phyloP scores from a whole-genome alignment of 2,329 filamentous ascomycete genomes.

The Epichloe sp. region DNA sequence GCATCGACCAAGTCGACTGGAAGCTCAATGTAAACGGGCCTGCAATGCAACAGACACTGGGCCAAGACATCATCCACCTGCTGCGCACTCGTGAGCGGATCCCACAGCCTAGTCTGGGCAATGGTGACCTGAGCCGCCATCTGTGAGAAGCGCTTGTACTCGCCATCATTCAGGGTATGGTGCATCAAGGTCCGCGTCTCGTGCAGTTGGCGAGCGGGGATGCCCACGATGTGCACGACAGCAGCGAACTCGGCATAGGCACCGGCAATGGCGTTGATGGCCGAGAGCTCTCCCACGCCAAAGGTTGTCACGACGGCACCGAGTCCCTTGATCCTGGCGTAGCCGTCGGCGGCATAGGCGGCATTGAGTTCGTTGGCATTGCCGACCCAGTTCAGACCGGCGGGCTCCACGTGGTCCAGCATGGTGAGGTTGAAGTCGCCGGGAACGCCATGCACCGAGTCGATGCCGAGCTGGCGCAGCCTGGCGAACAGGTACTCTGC shows the following conservation, averaged over 20 bases:
- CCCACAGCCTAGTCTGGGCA: conserved; percentile 29
- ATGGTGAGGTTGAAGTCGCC: conserved; percentile 27
- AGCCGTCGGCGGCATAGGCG: conserved; percentile 44
- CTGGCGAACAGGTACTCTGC: conserved; percentile 43
- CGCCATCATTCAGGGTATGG: conserved; percentile 42
- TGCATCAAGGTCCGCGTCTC: conserved; percentile 31
- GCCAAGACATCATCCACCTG: conserved; percentile 23
- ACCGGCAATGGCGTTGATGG: conserved; percentile 45
- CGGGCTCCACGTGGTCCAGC: conserved; percentile 23
- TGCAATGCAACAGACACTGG: conserved; percentile 35
- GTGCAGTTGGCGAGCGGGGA: conserved; percentile 31
- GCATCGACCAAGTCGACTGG: conserved; percentile 37
- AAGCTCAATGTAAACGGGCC: conserved; percentile 43
- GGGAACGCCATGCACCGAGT: conserved; percentile 39
- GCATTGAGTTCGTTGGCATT: conserved; percentile 47
- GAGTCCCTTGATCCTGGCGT: conserved; percentile 39
- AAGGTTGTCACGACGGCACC: conserved; percentile 43
- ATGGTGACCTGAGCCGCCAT: conserved; percentile 37
- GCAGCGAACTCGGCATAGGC: conserved; percentile 42
- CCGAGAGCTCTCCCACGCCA: conserved; percentile 44
- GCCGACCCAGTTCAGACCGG: conserved; percentile 31
- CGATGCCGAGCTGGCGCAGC: conserved; percentile 44
- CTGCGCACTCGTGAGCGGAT: conserved; percentile 30
- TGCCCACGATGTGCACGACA: conserved; percentile 45
- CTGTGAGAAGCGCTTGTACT: conserved; percentile 35